phyloP scores from a whole-genome alignment of 1,139 yeast genomes.

The Nakaseomyces uthaithaninus region DNA sequence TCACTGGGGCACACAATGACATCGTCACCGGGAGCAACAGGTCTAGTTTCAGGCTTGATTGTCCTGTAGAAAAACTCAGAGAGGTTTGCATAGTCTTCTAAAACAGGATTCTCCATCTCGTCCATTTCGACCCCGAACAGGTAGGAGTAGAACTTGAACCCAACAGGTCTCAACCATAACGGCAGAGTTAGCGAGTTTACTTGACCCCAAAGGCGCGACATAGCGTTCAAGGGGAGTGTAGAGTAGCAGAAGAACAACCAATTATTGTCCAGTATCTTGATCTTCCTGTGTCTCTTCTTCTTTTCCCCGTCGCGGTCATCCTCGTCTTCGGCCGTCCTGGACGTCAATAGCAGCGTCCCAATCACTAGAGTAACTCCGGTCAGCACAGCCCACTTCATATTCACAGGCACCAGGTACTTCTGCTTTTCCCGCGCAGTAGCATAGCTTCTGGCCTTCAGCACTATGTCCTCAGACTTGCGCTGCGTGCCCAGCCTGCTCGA shows the following conservation, averaged over 20 bases:
- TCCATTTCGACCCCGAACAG: constrained; percentile 82
- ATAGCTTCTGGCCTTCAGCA: constrained; percentile 9
- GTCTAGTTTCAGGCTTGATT: constrained; percentile 72
- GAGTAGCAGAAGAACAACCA: constrained; percentile 88
- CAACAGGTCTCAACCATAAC: constrained; percentile 77
- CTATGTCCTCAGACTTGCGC: constrained; percentile 12
- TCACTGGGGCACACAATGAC: constrained; percentile 83
- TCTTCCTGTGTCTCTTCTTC: constrained; percentile 11
- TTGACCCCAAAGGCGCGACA: constrained; percentile 91
- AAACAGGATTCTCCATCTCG: constrained; percentile 80
- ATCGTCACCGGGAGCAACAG: constrained; percentile 53
- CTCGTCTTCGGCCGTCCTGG: constrained; percentile 20
- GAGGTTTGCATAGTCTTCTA: constrained; percentile 64
- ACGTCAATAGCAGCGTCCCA: constrained; percentile 22
- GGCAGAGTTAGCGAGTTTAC: constrained; percentile 80
- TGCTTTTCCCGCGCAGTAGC: constrained; percentile 6
- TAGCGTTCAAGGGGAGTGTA: constrained; percentile 82
- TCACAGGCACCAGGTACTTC: constrained; percentile 9
- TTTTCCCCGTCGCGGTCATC: constrained; percentile 18
- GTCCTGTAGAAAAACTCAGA: constrained; percentile 88
- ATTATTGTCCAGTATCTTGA: constrained; percentile 41
- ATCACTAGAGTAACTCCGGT: constrained; percentile 28
- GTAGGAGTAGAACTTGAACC: constrained; percentile 68
- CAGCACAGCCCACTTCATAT: constrained; percentile 41
- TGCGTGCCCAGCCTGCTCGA: constrained; percentile 13